Base-by-base conservation (phyloP, 768 basidiomycete genomes). In the Udeniomyces megalosporus region DNA sequence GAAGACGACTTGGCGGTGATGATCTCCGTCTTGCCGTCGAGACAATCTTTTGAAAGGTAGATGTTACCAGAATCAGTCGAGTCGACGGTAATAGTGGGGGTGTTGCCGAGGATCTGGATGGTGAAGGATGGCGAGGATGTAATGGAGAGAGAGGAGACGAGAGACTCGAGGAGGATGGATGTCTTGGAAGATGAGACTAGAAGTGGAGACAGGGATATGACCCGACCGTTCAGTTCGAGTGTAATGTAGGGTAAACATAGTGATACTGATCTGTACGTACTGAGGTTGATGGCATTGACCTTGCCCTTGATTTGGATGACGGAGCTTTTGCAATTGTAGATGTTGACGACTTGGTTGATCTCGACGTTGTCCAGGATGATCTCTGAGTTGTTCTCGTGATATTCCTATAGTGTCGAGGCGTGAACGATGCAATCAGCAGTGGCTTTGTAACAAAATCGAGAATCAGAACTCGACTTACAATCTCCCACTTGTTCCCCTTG, bases 61-160 rank as follows among this genome's bases (percentile, higher is more conserved):
- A 99, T 83, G 72, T 90, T 88, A 5, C 95, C 95, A 7, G 86
- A 88, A 74, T 97, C 95, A 15, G 90, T 93, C 17, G 85, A 84
- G 74, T 99, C 95, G 22, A 99, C 75, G 69, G 92, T 88, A 63
- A 99, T 82, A 67, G 90, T 97, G 1, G 95, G 93, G 34, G 86
- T 86, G 1, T 78, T 76, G 29, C 93, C 93, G 2, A 84, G 87
- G 67, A 99, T 83, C 74, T 99, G 93, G 46, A 97, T 75, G 17
- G 83, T 81, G 76, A 99, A 97, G 1, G 90, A 95, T 0, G 91
- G 90, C 0, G 90, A 95, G 66, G 82, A 84, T 46, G 91, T 96
- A 44, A 97, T 77, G 1, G 85, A 84, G 58, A 99, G 79, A 0
- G 84, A 82, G 17, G 95, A 88, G n/a, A 99, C 88, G 49, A 91